Conservation (phyloP, 805 yeast species). For the Blastobotrys chiropterorum region DNA sequence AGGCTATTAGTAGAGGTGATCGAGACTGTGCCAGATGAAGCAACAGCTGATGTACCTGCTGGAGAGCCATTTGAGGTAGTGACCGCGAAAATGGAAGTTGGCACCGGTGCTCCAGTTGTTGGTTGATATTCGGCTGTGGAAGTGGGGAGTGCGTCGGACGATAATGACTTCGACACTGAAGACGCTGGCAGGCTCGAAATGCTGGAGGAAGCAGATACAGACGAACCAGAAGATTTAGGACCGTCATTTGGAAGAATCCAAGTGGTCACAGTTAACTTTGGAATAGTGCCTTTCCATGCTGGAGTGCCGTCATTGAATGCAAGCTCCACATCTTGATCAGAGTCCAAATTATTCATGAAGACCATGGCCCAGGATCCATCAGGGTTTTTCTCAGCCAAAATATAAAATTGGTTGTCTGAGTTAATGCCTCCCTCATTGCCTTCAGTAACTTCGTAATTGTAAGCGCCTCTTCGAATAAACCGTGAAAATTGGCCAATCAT, state of each 20-base stretch:
- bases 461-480: slow-evolving; percentile 13
- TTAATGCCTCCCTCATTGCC: background rate
- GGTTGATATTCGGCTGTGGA: no score
- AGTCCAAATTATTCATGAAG: slow-evolving; percentile 5
- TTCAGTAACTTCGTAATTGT: slow-evolving; percentile 2
- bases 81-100: background rate
- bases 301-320: background rate
- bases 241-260: slow-evolving; percentile 4
- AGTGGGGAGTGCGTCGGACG: no score
- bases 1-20: no score
- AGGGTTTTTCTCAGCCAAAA: slow-evolving; percentile 5
- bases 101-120: no score
- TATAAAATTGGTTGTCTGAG: background rate
- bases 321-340: slow-evolving; percentile 3
- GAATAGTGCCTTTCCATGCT: slow-evolving; percentile 1
- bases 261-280: slow-evolving; percentile 2
- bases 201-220: background rate
- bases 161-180: background rate
- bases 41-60: background rate
- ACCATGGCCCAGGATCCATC: slow-evolving; percentile 6
- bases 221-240: background rate
- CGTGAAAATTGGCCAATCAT: slow-evolving; percentile 10
- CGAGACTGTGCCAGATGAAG: background rate
- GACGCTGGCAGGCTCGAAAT: background rate
- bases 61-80: background rate